These are phyloP conservation scores for Helicocarpus griseus DNA, from an alignment of 2,329 filamentous ascomycete species.

Conservation along the genomic window DNA sequence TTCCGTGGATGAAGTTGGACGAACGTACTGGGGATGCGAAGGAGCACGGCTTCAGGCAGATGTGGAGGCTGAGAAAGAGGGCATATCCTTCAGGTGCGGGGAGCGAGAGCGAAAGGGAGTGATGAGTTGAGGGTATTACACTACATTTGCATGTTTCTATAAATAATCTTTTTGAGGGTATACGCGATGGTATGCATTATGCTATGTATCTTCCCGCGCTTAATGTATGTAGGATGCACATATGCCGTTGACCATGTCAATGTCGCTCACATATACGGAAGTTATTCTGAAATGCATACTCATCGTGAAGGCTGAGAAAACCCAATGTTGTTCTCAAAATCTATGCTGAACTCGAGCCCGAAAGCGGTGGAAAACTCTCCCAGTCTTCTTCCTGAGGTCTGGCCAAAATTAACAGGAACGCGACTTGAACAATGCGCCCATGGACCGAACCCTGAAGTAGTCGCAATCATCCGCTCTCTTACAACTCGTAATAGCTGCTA, in stretches of 20 bases:
- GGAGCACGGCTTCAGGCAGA: neutral
- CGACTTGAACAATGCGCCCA: no score
- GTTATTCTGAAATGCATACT: neutral
- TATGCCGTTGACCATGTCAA: neutral
- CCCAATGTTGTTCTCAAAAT: no score
- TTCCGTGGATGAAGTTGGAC: slow-evolving; percentile 33
- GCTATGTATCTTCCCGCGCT: neutral
- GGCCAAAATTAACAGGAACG: no score
- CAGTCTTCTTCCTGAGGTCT: neutral
- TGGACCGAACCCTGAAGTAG: no score
- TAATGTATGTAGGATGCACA: neutral
- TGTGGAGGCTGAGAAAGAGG: slow-evolving; percentile 33
- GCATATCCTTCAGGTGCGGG: slow-evolving; percentile 21
- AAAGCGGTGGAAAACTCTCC: neutral
- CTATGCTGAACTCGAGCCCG: no score
- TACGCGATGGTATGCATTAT: neutral
- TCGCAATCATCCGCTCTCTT: no score
- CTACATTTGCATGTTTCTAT: neutral
- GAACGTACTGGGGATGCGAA: slow-evolving; percentile 20
- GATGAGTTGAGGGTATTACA: slow-evolving; percentile 11
- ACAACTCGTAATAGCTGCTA: no score
- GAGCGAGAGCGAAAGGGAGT: slow-evolving; percentile 30
- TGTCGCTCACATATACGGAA: neutral
- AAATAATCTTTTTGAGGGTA: neutral
- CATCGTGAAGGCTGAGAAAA: neutral